Base-by-base conservation (phyloP, 2,329 filamentous ascomycete species). In the Blastomyces gilchristii region DNA sequence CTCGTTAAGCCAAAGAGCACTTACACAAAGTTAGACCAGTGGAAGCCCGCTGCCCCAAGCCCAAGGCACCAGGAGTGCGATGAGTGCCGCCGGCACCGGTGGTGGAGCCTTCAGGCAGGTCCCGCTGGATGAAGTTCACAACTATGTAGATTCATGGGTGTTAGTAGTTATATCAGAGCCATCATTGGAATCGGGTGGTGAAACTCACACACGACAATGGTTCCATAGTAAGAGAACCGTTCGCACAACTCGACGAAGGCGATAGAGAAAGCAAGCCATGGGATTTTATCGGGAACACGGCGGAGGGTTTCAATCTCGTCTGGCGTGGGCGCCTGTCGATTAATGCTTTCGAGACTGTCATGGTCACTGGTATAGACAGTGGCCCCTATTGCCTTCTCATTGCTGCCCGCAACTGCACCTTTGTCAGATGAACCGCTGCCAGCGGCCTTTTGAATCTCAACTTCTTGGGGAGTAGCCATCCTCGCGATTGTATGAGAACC, bases 191-290 rank as follows among this genome's bases (percentile, higher is more conserved):
- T 43, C 58, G 25, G n/a, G 43, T 43, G 47, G 39, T 18, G 14
- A 64, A 28, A 78, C 79, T 67, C 79, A 83, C 87, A 89, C 39
- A 89, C 79, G 41, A 86, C 81, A 53, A 84, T 82, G 4, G 85
- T 86, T 62, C 88, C 88, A 70, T 91, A 90, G 82, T 90, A 91
- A 16, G 85, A 87, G 76, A 89, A 90, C 58, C 88, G 85, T 77
- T 91, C 88, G 76, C 86, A 89, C 63, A 90, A 77, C 75, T 91
- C 88, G 64, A 88, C 84, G 65, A 90, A 85, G 58, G 86, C 87
- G 64, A 91, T 83, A 34, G 85, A 86, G 76, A 85, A 91, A 63
- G 87, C 82, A 62, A 81, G 77, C 81, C 82, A 85, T 58, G 85
- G 85, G 65, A 91, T 83, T 2, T 66, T 64, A 12, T 70, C 73